Percentiles rank a stretch among this genome's conserved stretches.
phyloP scores from a whole-genome alignment of 2,329 filamentous ascomycete genomes.

The Colletotrichum orbiculare region DNA sequence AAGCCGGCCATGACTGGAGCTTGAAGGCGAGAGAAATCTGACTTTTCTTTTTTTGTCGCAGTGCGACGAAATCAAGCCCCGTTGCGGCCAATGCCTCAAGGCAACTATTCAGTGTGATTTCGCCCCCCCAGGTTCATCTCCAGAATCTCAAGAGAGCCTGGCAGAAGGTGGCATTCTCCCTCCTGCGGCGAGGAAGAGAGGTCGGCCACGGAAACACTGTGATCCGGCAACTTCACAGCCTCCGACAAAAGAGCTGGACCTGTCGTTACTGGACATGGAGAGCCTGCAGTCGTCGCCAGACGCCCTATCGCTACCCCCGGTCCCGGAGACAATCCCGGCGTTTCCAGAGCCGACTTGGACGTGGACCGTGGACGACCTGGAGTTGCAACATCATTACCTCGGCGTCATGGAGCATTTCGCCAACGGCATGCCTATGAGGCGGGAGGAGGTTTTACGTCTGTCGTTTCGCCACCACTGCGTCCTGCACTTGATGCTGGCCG shows the following conservation, averaged over 20 bases:
- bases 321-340: neutral
- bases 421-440: constrained; percentile 24
- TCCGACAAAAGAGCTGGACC: neutral
- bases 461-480: constrained; percentile 30
- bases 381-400: constrained; percentile 33
- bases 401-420: constrained; percentile 10
- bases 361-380: constrained; percentile 31
- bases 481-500: constrained; percentile 34
- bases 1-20: neutral
- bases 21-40: neutral
- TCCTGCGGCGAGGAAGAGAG: neutral
- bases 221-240: neutral
- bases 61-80: constrained; percentile 26
- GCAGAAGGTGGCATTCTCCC: neutral
- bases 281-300: constrained; percentile 3
- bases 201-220: constrained; percentile 5
- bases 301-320: neutral
- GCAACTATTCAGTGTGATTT: constrained; percentile 23
- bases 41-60: neutral
- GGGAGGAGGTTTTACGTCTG: constrained; percentile 30
- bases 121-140: neutral
- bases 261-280: neutral
- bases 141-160: neutral
- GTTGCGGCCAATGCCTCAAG: constrained; percentile 22
- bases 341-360: neutral